These are phyloP conservation scores for Citrullus colocynthis DNA, from an alignment of 306 rosid genomes.

Conservation along the genomic window DNA sequence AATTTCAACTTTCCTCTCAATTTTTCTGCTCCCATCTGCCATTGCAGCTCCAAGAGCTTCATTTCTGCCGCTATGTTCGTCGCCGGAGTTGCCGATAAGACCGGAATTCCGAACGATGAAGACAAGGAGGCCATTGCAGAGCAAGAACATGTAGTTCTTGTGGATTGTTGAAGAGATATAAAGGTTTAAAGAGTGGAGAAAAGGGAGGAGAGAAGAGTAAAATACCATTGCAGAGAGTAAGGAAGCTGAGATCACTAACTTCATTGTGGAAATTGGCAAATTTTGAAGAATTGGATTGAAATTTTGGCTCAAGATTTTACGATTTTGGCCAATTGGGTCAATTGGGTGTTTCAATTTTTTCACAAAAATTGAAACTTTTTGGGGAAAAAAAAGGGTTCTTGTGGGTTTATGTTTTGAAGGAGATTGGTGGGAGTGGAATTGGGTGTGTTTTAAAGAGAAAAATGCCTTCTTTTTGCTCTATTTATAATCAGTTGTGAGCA, in stretches of 20 bases:
- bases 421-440: background rate
- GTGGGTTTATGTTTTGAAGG: background rate
- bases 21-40: background rate
- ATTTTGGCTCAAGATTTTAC: background rate
- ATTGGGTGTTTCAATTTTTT: background rate
- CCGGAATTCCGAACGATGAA: slow-evolving; percentile 6
- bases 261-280: slow-evolving; percentile 9
- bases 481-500: background rate
- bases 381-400: too few relatives aligned
- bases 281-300: background rate
- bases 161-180: slow-evolving; percentile 15
- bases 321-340: background rate
- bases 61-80: background rate
- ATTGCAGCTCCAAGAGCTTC: background rate
- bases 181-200: slow-evolving; percentile 7
- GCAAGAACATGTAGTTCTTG: slow-evolving; percentile 50
- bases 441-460: background rate
- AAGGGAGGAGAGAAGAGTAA: slow-evolving; percentile 16
- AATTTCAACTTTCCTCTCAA: background rate
- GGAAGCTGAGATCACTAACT: slow-evolving; percentile 27
- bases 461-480: background rate
- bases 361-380: background rate
- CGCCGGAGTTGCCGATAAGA: slow-evolving; percentile 14
- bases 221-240: slow-evolving; percentile 17
- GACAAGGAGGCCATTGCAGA: slow-evolving; percentile 51